A percentile compares a stretch with the other conserved stretches of the same genome.
Conservation (phyloP, 1,284 basidiomycete genomes). For the Sparassis latifolia region DNA sequence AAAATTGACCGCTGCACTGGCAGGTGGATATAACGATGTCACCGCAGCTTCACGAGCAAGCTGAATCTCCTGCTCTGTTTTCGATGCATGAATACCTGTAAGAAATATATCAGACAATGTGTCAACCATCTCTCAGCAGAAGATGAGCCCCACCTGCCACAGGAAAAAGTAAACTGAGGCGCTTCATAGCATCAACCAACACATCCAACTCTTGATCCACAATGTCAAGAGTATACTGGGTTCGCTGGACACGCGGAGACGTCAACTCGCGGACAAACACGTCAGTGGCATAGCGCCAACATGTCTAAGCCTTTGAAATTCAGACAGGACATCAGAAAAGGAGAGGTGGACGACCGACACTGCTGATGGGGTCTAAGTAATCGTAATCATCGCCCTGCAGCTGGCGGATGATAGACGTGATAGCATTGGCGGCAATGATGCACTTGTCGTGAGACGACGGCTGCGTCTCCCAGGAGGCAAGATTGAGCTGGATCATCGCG, state of each 20-base stretch:
- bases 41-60: too few species aligned
- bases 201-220: constrained; percentile 28
- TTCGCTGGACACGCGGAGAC: constrained; percentile 13
- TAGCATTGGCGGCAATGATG: constrained; percentile 37
- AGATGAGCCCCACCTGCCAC: constrained; percentile 14
- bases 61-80: constrained; percentile 5
- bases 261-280: constrained; percentile 29
- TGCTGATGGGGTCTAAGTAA: constrained; percentile 44
- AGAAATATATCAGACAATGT: not conserved
- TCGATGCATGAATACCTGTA: constrained; percentile 8
- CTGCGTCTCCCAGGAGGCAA: constrained; percentile 29
- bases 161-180: constrained; percentile 27
- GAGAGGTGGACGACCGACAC: constrained; percentile 21
- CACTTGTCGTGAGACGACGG: constrained; percentile 29
- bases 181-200: constrained; percentile 27
- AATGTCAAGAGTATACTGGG: constrained; percentile 16
- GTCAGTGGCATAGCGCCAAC: constrained; percentile 35
- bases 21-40: too few species aligned
- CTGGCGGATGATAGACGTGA: constrained; percentile 39
- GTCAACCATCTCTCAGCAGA: not conserved
- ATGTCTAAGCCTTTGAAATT: constrained; percentile 22
- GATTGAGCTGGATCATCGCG: constrained; percentile 44
- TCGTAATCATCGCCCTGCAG: constrained; percentile 44
- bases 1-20: too few species aligned
- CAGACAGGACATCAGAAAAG: not conserved